A percentile compares a stretch with the other conserved stretches of the same genome.
These are phyloP conservation scores for Boletus insuetus DNA, from an alignment of 768 basidiomycete species.

Conservation along the genomic window DNA sequence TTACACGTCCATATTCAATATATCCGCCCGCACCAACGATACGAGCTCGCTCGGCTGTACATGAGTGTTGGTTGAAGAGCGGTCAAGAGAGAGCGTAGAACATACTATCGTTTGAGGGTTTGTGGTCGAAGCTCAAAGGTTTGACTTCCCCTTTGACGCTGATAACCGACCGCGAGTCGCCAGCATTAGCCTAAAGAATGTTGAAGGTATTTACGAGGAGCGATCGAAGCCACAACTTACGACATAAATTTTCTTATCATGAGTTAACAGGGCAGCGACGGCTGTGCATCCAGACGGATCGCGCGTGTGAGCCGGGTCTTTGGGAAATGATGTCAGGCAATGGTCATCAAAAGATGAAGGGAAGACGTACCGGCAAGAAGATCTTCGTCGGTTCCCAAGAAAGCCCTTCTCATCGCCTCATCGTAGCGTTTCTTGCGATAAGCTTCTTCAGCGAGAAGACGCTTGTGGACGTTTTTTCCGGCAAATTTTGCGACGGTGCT, in stretches of 20 bases:
- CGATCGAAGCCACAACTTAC: conserved; percentile 43
- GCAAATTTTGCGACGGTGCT: conserved; percentile 84
- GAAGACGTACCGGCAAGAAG: conserved; percentile 68
- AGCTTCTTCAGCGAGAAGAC: conserved; percentile 66
- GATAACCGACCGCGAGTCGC: conserved; percentile 91
- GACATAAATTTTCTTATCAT: conserved; percentile 74
- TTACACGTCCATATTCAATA: conserved; percentile 95
- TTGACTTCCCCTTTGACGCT: conserved; percentile 83
- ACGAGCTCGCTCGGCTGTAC: conserved; percentile 74
- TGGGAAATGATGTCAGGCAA: conserved; percentile 3
- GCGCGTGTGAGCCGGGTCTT: conserved; percentile 82
- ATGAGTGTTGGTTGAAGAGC: conserved; percentile 2
- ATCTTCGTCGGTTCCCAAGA: conserved; percentile 94
- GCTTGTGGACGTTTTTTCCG: conserved; percentile 78
- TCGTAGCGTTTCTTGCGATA: conserved; percentile 72
- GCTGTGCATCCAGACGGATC: conserved; percentile 98
- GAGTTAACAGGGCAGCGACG: conserved; percentile 80
- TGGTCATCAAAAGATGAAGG: neutral
- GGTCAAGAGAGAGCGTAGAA: conserved; percentile 4
- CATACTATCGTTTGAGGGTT: conserved; percentile 84
- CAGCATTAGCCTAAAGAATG: conserved; percentile 85
- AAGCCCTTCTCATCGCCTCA: conserved; percentile 80
- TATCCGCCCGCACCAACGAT: conserved; percentile 92
- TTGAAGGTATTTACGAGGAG: neutral
- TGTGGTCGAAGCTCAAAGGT: conserved; percentile 91